Evolutionary conservation across 441 rosid genomes (phyloP), one percentile per base, ranked within the genome.

Genomic region (Daphne laureola): DNA sequence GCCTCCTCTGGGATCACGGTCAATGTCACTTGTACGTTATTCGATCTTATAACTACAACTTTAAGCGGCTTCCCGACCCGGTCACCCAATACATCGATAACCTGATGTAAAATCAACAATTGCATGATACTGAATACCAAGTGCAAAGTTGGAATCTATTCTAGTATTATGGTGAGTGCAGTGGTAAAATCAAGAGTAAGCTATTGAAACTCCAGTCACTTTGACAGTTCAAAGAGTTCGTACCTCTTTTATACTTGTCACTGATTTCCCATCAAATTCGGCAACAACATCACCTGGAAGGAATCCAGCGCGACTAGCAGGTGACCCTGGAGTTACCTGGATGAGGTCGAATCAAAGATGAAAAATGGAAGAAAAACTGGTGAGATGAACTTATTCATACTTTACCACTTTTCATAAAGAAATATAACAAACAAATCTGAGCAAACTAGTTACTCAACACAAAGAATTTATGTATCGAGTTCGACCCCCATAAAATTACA

Each of bases 281-380:
- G 83, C 60, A 38, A 90, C 84, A 49, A 87, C 83, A 56, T 87
- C 98, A 40, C 96, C 90, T 4, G 92, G 92, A 59, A 17, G 73
- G 72, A 90, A 83, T 58, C 98, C 98, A 43, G 96, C 95, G 46
- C 55, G 74, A 64, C 85, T 88, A n/a, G 85, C 92, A 2, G 95
- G 98, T 23, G 93, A 90, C 9, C 92, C 98, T 0, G 95, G 95
- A 44, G 83, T 80, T 63, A 87, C 92, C 98, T 87, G 59, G 53
- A 52, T 45, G 44, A 64, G 57, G 12, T 38, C 27, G 11, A 0
- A n/a, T 50, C 38, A 3, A 54, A 48, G 58, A 35, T 31, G 41
- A 41, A 44, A 40, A 23, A 31, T 31, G 38, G 38, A 1, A 31
- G 0, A 31, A 31, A 21, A 21, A 21, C 25, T 4, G 25, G 25